Base-by-base conservation (phyloP, 2,329 filamentous ascomycete genomes). In the Trichoderma sp. region DNA sequence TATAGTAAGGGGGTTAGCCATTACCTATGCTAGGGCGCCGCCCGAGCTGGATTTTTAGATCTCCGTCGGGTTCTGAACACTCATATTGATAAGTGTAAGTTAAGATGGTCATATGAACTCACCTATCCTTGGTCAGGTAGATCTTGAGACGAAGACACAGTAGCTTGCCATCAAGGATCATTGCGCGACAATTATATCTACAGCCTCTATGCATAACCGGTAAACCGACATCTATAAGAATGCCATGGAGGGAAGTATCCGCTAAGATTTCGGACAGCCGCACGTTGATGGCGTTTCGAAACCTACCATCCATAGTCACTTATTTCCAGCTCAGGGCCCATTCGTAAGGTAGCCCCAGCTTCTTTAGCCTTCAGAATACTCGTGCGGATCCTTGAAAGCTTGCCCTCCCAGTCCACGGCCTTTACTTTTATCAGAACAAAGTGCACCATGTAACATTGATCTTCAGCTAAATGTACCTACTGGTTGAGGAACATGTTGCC, bases 131-230 rank as follows among this genome's bases (percentile, higher is more conserved):
- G 68, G 78, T 77, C 13, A 79, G 72, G 6, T 71, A 89, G 70
- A 92, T 82, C 78, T 93, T 93, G 0, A 90, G 90, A 12, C 91
- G 83, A 67, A 95, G 90, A 68, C 90, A 81, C 19, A 93, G 78
- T 22, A 94, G 89, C 78, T 89, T 87, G 60, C 87, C 84, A 71
- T 93, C 86, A 4, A 77, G 74, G 59, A 76, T 64, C 8, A 71
- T 68, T 5, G 68, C 68, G 5, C 70, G 70, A 19, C 63, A 57
- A 35, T 71, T 71, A 25, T 66, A 71, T 48, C 66, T 69, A 45
- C 58, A 66, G 57, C 65, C 70, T 13, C 79, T 72, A 66, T 80
- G 78, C 60, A 88, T 82, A 69, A 74, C 88, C 15, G 75, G 75
- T 22, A 78, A 68, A 22, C 78, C 78, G 13, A 79, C 68, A 52